These are phyloP conservation scores for Thuja plicata DNA, from an alignment of 83 land plant genomes.

Conservation along the genomic window DNA sequence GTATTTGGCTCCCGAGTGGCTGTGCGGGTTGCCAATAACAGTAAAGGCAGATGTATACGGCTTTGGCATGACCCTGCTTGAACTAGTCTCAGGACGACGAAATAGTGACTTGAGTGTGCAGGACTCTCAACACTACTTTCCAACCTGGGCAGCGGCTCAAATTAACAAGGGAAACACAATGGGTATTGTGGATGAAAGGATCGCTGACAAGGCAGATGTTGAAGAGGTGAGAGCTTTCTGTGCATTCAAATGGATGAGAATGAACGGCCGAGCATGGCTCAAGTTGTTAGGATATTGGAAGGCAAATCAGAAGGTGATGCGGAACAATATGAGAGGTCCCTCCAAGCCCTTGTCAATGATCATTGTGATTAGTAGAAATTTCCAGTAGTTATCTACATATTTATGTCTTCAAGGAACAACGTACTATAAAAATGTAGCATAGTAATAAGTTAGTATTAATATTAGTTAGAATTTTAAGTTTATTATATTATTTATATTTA, in stretches of 20 bases:
- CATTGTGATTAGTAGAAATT: no score
- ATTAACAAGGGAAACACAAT: constrained; percentile 1
- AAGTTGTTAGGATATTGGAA: constrained; percentile 36
- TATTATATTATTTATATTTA: no score
- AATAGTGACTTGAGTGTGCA: constrained; percentile 14
- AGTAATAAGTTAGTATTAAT: no score
- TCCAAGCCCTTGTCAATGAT: not conserved
- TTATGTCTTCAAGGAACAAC: no score
- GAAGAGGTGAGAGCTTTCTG: constrained; percentile 28
- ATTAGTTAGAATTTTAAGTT: no score
- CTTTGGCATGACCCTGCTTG: constrained; percentile 45
- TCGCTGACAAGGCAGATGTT: not conserved
- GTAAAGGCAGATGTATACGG: constrained; percentile 48
- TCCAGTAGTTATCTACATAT: no score
- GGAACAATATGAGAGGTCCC: constrained; percentile 17
- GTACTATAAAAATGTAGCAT: no score
- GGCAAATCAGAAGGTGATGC: constrained; percentile 8
- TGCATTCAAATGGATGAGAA: constrained; percentile 36
- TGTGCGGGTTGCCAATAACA: not conserved
- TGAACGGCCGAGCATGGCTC: constrained; percentile 29
- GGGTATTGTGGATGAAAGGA: constrained; percentile 24
- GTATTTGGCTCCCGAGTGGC: constrained; percentile 53
- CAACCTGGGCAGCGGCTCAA: constrained; percentile 11
- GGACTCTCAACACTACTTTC: constrained; percentile 11
- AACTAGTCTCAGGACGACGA: constrained; percentile 21